phyloP scores from a whole-genome alignment of 1,139 yeast genomes.

The Nakaseomyces nivariensis region DNA sequence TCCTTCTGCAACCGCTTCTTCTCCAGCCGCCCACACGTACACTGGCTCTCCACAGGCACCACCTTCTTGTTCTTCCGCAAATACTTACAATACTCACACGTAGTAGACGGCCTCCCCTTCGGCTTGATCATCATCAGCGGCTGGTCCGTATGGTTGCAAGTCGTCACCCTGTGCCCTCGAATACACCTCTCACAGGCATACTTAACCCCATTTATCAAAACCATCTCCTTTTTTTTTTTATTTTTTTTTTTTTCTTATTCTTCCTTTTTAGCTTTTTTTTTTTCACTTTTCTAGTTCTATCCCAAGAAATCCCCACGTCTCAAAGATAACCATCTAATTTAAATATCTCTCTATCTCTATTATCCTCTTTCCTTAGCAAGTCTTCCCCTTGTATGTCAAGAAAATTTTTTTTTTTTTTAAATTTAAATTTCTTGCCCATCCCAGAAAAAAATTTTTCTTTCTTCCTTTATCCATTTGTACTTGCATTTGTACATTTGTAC shows the following conservation, averaged over 20 bases:
- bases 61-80: constrained; percentile 59
- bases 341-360: no score
- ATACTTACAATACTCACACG: constrained; percentile 80
- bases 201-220: constrained; percentile 79
- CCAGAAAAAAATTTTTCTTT: background rate
- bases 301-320: no score
- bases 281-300: no score
- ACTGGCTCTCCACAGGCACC: constrained; percentile 45
- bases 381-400: no score
- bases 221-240: constrained; percentile 41
- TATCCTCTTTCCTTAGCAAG: no score
- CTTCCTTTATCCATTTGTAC: background rate
- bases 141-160: constrained; percentile 86
- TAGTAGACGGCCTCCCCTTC: constrained; percentile 91
- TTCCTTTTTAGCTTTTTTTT: no score
- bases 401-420: no score
- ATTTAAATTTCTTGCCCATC: no score
- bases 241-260: background rate
- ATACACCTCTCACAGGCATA: constrained; percentile 96
- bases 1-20: constrained; percentile 27
- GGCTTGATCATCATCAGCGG: constrained; percentile 90
- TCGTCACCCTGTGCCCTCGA: constrained; percentile 89
- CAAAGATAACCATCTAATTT: no score
- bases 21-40: constrained; percentile 57
- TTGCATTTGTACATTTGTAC: no score